phyloP scores from a whole-genome alignment of 257 asterid genomes.

The Ballota nigra region DNA sequence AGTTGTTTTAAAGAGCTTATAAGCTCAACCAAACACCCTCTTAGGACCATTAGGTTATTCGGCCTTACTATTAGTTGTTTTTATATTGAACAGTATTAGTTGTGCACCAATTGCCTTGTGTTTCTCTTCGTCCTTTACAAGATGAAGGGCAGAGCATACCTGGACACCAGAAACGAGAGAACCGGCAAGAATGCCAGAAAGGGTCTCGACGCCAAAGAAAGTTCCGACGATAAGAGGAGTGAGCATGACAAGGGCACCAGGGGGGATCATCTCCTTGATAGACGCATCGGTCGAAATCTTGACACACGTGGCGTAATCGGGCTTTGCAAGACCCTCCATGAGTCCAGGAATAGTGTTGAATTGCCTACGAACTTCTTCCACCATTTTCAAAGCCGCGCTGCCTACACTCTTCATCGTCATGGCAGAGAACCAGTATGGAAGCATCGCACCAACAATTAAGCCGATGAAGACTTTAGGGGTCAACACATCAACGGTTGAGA shows the following conservation, averaged over 20 bases:
- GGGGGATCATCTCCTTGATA: conserved; percentile 87
- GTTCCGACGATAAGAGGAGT: conserved; percentile 82
- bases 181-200: conserved; percentile 88
- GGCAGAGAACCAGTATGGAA: conserved; percentile 94
- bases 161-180: conserved; percentile 92
- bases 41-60: no score
- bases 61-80: no score
- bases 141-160: conserved; percentile 36
- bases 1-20: no score
- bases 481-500: conserved; percentile 70
- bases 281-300: conserved; percentile 91
- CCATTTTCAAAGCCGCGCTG: conserved; percentile 88
- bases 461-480: conserved; percentile 88
- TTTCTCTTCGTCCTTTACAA: not conserved
- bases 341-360: conserved; percentile 81
- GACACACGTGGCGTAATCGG: conserved; percentile 85
- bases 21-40: no score
- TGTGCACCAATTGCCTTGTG: not conserved
- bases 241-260: conserved; percentile 94
- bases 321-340: conserved; percentile 75
- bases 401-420: conserved; percentile 98
- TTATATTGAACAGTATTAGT: no score
- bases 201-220: conserved; percentile 85
- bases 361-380: conserved; percentile 87
- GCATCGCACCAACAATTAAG: conserved; percentile 86